Evolutionary conservation across 169 alveolate genomes (phyloP), one percentile per base, ranked within the genome.

Genomic region (Eimeria mitis): DNA sequence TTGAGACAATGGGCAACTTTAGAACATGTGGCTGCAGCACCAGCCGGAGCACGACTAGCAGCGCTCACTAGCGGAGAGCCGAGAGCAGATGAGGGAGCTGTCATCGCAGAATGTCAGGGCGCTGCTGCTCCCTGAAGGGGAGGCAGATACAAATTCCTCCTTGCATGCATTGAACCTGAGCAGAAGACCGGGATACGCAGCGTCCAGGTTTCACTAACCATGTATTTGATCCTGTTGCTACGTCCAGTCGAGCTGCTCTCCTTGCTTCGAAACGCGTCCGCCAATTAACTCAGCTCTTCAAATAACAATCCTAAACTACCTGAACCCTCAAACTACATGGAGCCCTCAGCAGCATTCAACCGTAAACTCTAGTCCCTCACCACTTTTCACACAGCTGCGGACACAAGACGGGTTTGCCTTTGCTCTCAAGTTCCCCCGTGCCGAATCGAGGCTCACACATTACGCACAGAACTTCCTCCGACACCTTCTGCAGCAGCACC

Each of bases 401-500:
- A 37, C 92, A 87, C 65, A 87, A 37, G n/a, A 87, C 23, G 73
- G 92, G 68, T 9, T 63, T 59, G 81, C 92, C 92, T 42, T 63
- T 87, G 68, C 65, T 59, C 81, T 87, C 92, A 47, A 63, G 63
- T 56, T 59, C 92, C 47, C 92, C 92, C 47, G 92, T 87, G 81
- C 92, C 92, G 59, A 87, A 87, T 0, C 92, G 59, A 25, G 92
- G 81, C 47, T 87, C 92, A 54, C 92, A 87, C 52, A 87, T 70
- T 28, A 42, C 78, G 81, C 92, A 87, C 78, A 87, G 21, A 37
- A 87, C 92, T 42, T 87, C 81, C 71, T 87, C 92, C 14, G 92
- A 87, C n/a, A 87, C 92, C 52, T 37, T 87, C 92, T 87, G 92
- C 81, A 61, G 47, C 83, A 87, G 81, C 92, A n/a, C n/a, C n/a